Percentiles rank a stretch among this genome's conserved stretches.
phyloP scores from a whole-genome alignment of 139 green algal species.

The Spirogloea muscicola region DNA sequence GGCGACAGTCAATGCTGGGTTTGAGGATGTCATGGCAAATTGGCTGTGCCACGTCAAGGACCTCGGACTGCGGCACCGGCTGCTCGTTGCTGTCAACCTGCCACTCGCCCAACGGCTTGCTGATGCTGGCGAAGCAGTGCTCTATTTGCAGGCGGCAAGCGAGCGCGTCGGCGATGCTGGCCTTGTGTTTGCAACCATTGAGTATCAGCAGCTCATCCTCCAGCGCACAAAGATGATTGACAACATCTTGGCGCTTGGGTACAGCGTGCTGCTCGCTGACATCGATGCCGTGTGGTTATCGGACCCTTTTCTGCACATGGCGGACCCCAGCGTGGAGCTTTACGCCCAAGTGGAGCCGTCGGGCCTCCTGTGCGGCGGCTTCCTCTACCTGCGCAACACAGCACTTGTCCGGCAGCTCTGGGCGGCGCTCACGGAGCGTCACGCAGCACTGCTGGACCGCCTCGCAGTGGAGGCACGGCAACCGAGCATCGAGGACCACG shows the following conservation, averaged over 20 bases:
- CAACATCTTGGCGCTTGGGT: slow-evolving; percentile 21
- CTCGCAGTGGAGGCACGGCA: too few species aligned
- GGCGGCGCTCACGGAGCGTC: too few species aligned
- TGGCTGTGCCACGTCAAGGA: background rate
- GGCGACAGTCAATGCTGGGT: background rate
- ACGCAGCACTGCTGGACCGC: too few species aligned
- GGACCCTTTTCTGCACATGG: slow-evolving; percentile 9
- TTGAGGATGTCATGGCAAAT: background rate
- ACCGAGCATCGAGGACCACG: too few species aligned
- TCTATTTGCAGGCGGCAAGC: background rate
- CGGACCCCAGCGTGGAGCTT: background rate
- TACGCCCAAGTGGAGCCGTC: slow-evolving; percentile 4
- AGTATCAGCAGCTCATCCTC: background rate
- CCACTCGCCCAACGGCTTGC: background rate
- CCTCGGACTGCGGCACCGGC: background rate
- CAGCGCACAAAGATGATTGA: slow-evolving; percentile 4
- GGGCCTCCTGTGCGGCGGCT: background rate
- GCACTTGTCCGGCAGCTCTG: background rate
- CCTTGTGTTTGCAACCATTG: background rate
- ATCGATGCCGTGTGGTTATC: slow-evolving; percentile 14
- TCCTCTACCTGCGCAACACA: slow-evolving; percentile 1
- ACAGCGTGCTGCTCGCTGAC: slow-evolving; percentile 23
- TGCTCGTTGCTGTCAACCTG: background rate
- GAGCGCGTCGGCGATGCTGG: background rate
- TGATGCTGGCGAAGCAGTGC: background rate